These are phyloP conservation scores for Quillaja saponaria DNA, from an alignment of 306 rosid genomes.

Conservation along the genomic window DNA sequence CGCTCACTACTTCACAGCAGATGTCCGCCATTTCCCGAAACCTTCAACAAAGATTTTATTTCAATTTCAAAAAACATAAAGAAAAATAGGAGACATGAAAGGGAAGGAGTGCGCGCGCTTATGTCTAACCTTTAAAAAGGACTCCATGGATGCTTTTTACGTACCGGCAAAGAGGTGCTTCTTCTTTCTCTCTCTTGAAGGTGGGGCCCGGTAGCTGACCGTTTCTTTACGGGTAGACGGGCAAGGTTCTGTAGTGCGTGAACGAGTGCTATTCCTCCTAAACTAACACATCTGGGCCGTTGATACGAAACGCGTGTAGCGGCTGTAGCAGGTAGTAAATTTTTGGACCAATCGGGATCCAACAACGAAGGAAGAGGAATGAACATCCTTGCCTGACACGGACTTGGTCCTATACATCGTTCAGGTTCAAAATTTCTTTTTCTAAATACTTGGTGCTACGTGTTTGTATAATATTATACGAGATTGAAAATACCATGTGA, in stretches of 20 bases:
- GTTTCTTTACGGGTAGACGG: constrained; percentile 8
- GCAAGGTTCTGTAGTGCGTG: constrained; percentile 21
- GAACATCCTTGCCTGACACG: constrained; percentile 42
- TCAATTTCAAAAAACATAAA: neutral
- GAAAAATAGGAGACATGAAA: neutral
- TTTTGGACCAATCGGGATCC: constrained; percentile 30
- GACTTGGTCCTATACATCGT: constrained; percentile 27
- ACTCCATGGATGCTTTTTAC: constrained; percentile 13
- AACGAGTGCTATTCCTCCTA: constrained; percentile 14
- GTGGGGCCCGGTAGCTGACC: constrained; percentile 6
- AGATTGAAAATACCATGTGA: constrained; percentile 6
- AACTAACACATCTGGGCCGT: constrained; percentile 25
- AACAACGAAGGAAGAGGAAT: constrained; percentile 13
- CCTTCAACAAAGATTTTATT: neutral
- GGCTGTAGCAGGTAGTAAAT: neutral
- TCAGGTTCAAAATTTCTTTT: constrained; percentile 1
- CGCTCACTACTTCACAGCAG: constrained; percentile 39
- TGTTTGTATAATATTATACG: constrained; percentile 3
- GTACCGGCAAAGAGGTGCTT: neutral
- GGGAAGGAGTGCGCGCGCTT: constrained; percentile 20
- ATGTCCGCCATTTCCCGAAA: constrained; percentile 43
- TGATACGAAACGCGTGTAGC: constrained; percentile 35
- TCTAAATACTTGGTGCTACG: constrained; percentile 14
- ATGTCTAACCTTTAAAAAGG: constrained; percentile 13
- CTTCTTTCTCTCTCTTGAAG: neutral